Conservation (phyloP, 257 asterid genomes). For the Verbena officinalis region DNA sequence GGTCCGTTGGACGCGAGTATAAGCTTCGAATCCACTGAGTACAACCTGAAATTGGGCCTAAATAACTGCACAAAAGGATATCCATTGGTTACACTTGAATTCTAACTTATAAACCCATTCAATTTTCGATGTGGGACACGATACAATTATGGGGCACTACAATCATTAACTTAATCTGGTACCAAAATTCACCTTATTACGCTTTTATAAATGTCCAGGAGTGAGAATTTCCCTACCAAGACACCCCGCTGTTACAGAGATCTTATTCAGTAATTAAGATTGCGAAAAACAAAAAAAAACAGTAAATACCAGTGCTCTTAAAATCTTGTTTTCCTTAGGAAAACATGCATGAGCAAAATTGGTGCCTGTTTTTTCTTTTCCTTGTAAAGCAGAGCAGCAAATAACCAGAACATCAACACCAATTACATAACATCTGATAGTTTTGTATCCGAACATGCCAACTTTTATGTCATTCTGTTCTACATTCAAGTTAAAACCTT, state of each 20-base stretch:
- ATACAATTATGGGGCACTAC: too few relatives aligned
- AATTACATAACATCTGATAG: slow-evolving; percentile 2
- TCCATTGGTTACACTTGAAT: too few relatives aligned
- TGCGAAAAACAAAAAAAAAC: not conserved
- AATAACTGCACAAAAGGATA: too few relatives aligned
- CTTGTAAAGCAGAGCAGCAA: not conserved
- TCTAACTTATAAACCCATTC: too few relatives aligned
- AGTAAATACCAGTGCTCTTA: not conserved
- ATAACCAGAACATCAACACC: not conserved
- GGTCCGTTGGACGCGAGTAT: too few relatives aligned
- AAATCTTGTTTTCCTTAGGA: slow-evolving; percentile 1
- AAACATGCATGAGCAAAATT: not conserved
- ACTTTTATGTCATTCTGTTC: not conserved
- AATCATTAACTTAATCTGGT: not conserved
- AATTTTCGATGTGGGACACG: too few relatives aligned
- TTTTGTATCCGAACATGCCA: not conserved
- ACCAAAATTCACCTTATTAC: slow-evolving; percentile 11
- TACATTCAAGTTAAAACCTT: not conserved
- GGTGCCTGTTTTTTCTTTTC: not conserved
- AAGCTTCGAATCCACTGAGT: too few relatives aligned
- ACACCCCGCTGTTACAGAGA: not conserved
- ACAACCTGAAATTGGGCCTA: too few relatives aligned
- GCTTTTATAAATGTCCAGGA: not conserved
- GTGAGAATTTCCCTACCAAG: not conserved
- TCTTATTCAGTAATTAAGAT: not conserved